Base-by-base conservation (phyloP, 2,329 filamentous ascomycete genomes). In the Cladophialophora chaetospira region DNA sequence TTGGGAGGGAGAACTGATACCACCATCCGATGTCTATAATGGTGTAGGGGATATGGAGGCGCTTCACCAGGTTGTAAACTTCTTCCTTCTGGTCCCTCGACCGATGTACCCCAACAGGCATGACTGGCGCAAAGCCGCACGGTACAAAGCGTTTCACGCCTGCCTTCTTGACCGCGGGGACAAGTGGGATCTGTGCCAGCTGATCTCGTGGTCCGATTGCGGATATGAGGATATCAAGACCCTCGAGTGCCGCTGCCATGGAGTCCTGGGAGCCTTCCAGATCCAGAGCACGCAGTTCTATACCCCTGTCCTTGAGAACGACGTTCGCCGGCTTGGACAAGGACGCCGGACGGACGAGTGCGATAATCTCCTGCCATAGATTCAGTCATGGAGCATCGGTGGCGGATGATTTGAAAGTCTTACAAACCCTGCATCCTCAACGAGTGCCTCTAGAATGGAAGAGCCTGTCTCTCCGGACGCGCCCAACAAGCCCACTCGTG, bases 11-110 rank as follows among this genome's bases (percentile, higher is more conserved):
- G 26, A 79, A 62, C 63, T 83, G 79, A 64, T 81, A 79, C 82
- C 82, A 85, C 71, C 73, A 82, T n/a, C 82, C 82, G 10, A 83
- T 75, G 59, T 85, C 82, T 47, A 84, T 77, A 63, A 81, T 71
- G 4, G 82, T 84, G 69, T 79, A 85, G 0, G 79, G 79, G 1
- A 85, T 72, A 28, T 72, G 68, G 1, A 79, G 64, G 52, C 72
- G 69, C 63, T 77, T 76, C 57, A 83, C 71, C 51, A 79, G 74
- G 55, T 79, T 74, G 64, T 79, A 74, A 10, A 82, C 71, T 2
- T 72, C 68, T 61, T 83, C 78, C 71, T 84, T 84, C 69, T 77
- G 58, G 31, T 60, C 44, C 9, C 19, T 40, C 5, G 51, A 19
- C 6, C 33, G 13, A 68, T 77, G 75, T 35, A 77, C 68, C n/a